These are phyloP conservation scores for Melastoma malabathricum DNA, from an alignment of 345 rosid genomes.

Conservation along the genomic window DNA sequence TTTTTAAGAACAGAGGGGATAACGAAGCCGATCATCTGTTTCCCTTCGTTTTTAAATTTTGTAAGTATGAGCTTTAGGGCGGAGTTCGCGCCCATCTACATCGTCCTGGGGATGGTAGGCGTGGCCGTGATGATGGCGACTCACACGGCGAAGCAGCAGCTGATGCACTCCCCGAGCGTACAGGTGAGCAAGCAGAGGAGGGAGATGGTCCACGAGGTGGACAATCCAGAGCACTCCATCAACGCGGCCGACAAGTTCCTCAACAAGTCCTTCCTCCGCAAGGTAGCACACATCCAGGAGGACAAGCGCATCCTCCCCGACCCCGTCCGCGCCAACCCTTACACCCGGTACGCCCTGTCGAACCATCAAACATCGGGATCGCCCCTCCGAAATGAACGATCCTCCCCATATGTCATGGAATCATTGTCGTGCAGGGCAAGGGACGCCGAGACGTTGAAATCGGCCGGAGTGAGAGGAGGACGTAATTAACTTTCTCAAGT, in stretches of 20 bases:
- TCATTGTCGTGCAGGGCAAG: conserved; percentile 16
- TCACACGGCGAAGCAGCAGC: conserved; percentile 46
- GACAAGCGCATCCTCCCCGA: conserved; percentile 17
- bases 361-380: too few species aligned
- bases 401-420: too few species aligned
- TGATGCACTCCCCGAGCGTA: conserved; percentile 45
- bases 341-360: conserved; percentile 6
- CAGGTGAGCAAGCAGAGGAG: conserved; percentile 52
- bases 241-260: conserved; percentile 29
- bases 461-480: conserved; percentile 42
- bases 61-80: conserved; percentile 2
- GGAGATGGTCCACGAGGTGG: conserved; percentile 66
- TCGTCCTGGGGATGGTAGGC: conserved; percentile 34
- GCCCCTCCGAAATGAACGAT: too few species aligned
- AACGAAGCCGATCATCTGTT: neutral
- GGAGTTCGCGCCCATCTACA: conserved; percentile 23
- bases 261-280: conserved; percentile 54
- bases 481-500: neutral
- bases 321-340: conserved; percentile 24
- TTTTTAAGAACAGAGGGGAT: too few species aligned
- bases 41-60: neutral
- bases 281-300: conserved; percentile 57
- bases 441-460: conserved; percentile 35
- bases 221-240: conserved; percentile 40
- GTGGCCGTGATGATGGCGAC: conserved; percentile 36